These are phyloP conservation scores for Phaseolus coccineus DNA, from an alignment of 331 rosid species.

Conservation along the genomic window DNA sequence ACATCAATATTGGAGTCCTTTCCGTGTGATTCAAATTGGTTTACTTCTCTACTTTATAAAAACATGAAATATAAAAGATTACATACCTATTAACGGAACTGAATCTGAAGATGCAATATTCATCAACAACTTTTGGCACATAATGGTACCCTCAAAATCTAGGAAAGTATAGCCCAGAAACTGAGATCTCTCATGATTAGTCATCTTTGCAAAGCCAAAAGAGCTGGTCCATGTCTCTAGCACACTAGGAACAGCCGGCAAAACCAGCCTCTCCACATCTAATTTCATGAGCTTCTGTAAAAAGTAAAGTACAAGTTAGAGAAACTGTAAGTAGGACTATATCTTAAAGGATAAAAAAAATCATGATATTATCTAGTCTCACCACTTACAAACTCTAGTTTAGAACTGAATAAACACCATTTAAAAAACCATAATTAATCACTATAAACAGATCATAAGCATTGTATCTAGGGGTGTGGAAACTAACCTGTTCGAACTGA, in stretches of 20 bases:
- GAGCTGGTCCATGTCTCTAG: slow-evolving; percentile 79
- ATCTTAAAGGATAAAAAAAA: background rate
- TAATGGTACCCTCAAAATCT: slow-evolving; percentile 72
- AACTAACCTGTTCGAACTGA: too few relatives aligned
- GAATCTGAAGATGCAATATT: slow-evolving; percentile 47
- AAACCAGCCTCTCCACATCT: slow-evolving; percentile 83
- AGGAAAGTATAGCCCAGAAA: slow-evolving; percentile 78
- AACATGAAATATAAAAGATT: slow-evolving; percentile 1
- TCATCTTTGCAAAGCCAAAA: slow-evolving; percentile 78
- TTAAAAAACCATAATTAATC: slow-evolving; percentile 21
- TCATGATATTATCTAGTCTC: background rate
- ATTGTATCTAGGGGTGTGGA: too few relatives aligned
- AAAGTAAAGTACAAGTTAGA: slow-evolving; percentile 35
- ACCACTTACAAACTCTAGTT: slow-evolving; percentile 11
- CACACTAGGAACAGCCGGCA: slow-evolving; percentile 87
- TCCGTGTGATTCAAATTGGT: slow-evolving; percentile 13
- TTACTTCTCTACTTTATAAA: slow-evolving; percentile 3
- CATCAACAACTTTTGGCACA: slow-evolving; percentile 77
- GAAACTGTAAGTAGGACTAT: background rate
- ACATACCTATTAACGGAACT: slow-evolving; percentile 49
- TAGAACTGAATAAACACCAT: slow-evolving; percentile 17
- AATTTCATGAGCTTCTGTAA: slow-evolving; percentile 70
- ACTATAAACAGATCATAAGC: background rate
- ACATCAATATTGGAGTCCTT: slow-evolving; percentile 8
- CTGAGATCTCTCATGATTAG: slow-evolving; percentile 61